Evolutionary conservation across 257 asterid genomes (phyloP).

Genomic region (Fraxinus americana): DNA sequence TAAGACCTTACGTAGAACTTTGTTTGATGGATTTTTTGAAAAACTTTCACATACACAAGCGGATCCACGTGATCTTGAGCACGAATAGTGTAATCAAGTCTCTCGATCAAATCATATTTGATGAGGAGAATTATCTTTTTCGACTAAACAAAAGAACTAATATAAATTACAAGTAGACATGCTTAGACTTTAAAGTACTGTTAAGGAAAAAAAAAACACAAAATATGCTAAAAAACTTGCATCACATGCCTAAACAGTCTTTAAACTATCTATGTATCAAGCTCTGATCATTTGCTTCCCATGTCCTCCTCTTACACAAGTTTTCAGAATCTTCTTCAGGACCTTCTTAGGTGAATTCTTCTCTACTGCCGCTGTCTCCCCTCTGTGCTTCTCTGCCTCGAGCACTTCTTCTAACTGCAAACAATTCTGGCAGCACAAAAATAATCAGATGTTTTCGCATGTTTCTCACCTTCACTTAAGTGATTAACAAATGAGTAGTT

Average conservation of each 20-base stretch:
- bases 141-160: too few species aligned
- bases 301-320: conserved; percentile 31
- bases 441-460: not conserved
- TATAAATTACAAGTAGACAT: too few species aligned
- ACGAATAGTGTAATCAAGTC: too few species aligned
- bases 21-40: too few species aligned
- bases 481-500: not conserved
- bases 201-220: too few species aligned
- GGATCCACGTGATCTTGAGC: too few species aligned
- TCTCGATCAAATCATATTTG: too few species aligned
- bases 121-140: too few species aligned
- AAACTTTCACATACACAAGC: too few species aligned
- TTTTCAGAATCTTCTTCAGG: conserved; percentile 45
- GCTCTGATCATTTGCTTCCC: conserved; percentile 15
- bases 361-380: not conserved
- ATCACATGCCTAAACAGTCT: not conserved
- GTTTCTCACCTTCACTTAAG: not conserved
- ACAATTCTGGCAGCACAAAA: conserved; percentile 36
- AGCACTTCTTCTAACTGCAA: conserved; percentile 52
- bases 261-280: not conserved
- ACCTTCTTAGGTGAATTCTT: conserved; percentile 36
- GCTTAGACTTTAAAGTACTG: too few species aligned
- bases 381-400: conserved; percentile 36
- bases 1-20: too few species aligned
- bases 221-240: not conserved